A percentile compares a stretch with the other conserved stretches of the same genome.
These are phyloP conservation scores for Starmera dryadoides DNA, from an alignment of 805 yeast species.

Conservation along the genomic window DNA sequence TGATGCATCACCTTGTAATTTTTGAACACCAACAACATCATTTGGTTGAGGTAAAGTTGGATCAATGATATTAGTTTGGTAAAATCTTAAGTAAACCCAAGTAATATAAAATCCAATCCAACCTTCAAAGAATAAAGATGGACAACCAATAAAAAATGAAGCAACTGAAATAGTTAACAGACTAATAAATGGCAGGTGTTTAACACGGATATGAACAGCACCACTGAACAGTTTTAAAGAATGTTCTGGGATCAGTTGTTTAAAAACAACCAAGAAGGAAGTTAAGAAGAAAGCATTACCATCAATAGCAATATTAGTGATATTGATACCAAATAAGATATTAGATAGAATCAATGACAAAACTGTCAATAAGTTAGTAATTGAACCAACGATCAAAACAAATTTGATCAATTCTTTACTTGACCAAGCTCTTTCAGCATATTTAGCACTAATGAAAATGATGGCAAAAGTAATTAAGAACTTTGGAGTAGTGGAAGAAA, in stretches of 20 bases:
- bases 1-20: constrained; percentile 75
- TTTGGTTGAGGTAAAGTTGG: constrained; percentile 42
- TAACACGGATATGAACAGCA: constrained; percentile 43
- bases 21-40: constrained; percentile 20
- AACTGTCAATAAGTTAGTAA: constrained; percentile 41
- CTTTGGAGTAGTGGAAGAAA: constrained; percentile 45
- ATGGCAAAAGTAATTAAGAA: constrained; percentile 40
- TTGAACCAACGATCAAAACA: constrained; percentile 36
- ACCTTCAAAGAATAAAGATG: constrained; percentile 51
- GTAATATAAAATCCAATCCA: constrained; percentile 54
- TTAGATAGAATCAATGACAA: constrained; percentile 19
- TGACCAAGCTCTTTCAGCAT: constrained; percentile 64
- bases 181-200: constrained; percentile 51
- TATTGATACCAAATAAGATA: constrained; percentile 16
- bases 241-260: constrained; percentile 60
- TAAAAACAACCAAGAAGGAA: constrained; percentile 57
- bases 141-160: constrained; percentile 22
- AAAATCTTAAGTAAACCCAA: constrained; percentile 76
- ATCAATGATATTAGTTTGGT: constrained; percentile 49
- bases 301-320: constrained; percentile 36
- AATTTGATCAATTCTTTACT: constrained; percentile 43
- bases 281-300: constrained; percentile 49
- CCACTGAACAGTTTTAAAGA: constrained; percentile 37
- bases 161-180: constrained; percentile 21
- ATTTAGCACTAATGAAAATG: constrained; percentile 52